A percentile compares a stretch with the other conserved stretches of the same genome.
phyloP scores from a whole-genome alignment of 2,329 filamentous ascomycete genomes.

The Penicillium corylophilum region DNA sequence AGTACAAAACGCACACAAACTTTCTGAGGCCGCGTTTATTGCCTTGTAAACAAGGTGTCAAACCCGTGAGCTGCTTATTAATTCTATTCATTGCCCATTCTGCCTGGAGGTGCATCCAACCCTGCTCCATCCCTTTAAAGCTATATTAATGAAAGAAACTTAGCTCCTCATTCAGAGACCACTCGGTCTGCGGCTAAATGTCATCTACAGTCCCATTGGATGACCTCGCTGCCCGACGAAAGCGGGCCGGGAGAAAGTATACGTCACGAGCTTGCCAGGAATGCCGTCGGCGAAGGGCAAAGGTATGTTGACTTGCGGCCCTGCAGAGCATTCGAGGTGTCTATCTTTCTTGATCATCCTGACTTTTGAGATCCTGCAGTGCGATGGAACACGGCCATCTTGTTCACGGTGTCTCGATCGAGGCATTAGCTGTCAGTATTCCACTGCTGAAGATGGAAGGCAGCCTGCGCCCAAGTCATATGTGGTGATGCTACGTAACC shows the following conservation, averaged over 20 bases:
- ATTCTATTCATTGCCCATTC: constrained; percentile 4
- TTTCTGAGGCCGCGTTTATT: not conserved
- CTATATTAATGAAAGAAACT: not conserved
- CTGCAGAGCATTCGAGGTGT: not conserved
- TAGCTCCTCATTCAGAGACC: not conserved
- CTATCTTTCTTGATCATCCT: not conserved
- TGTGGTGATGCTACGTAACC: constrained; percentile 34
- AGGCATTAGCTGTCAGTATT: constrained; percentile 31
- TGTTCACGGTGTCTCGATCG: constrained; percentile 35
- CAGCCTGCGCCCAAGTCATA: constrained; percentile 38
- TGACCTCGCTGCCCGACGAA: constrained; percentile 13
- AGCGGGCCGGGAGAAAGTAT: constrained; percentile 23
- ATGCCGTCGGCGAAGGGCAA: constrained; percentile 38
- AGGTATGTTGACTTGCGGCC: constrained; percentile 25
- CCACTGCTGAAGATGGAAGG: constrained; percentile 33
- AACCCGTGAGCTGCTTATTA: not conserved
- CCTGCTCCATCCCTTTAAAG: not conserved
- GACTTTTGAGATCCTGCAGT: constrained; percentile 20
- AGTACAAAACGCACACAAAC: too few species aligned
- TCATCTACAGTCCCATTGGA: constrained; percentile 6
- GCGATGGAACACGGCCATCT: constrained; percentile 33
- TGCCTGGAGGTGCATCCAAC: not conserved
- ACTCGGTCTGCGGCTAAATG: constrained; percentile 1
- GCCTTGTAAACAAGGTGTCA: constrained; percentile 5
- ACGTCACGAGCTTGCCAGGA: constrained; percentile 37